phyloP scores from a whole-genome alignment of 768 basidiomycete genomes.

The Lactarius vividus region DNA sequence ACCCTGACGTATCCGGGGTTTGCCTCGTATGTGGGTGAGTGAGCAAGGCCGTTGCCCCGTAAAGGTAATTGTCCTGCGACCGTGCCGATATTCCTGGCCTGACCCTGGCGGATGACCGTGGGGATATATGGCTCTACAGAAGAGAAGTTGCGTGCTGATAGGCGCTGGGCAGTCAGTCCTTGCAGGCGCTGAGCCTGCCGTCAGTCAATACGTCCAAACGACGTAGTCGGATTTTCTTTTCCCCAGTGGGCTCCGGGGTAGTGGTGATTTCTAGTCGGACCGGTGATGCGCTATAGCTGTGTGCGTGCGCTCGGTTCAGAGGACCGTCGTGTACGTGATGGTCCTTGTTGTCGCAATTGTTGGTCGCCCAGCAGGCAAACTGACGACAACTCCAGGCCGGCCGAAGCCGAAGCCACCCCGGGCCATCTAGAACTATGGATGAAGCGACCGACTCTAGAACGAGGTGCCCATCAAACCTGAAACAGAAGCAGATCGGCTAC shows the following conservation, averaged over 20 bases:
- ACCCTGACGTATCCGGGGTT: slow-evolving; percentile 11
- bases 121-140: neutral
- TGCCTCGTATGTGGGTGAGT: neutral
- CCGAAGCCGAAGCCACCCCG: slow-evolving; percentile 5
- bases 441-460: neutral
- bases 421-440: neutral
- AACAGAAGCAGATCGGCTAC: neutral
- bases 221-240: slow-evolving; percentile 10
- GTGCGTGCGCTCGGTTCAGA: slow-evolving; percentile 9
- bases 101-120: neutral
- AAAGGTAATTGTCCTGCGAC: neutral
- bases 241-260: slow-evolving; percentile 5
- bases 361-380: neutral
- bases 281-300: neutral
- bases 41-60: neutral
- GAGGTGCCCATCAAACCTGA: neutral
- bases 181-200: neutral
- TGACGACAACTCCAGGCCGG: neutral
- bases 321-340: slow-evolving; percentile 2
- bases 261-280: slow-evolving; percentile 1
- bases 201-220: neutral
- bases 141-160: neutral
- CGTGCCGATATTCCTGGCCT: neutral
- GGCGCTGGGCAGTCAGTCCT: neutral
- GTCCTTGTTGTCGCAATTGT: neutral